Percentiles rank a stretch among this genome's conserved stretches.
Evolutionary conservation across 2,329 filamentous ascomycete species (phyloP).

Genomic region (Venturia asperata): DNA sequence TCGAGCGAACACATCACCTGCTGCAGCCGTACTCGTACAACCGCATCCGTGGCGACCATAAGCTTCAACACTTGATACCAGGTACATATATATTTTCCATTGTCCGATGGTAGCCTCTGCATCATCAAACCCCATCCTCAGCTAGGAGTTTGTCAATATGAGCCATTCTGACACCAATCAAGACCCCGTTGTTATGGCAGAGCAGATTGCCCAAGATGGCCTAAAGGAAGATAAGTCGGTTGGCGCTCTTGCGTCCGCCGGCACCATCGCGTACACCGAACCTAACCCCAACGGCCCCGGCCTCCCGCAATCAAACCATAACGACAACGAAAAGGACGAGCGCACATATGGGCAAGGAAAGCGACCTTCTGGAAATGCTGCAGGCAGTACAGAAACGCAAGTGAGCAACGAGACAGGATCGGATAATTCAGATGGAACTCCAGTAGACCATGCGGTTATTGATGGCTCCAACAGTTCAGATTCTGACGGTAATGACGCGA

Average conservation of each 20-base stretch:
- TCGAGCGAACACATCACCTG: conserved; percentile 8
- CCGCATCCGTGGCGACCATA: conserved; percentile 14
- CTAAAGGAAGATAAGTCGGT: conserved; percentile 64
- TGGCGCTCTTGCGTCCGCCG: conserved; percentile 41
- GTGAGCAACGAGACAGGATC: conserved; percentile 41
- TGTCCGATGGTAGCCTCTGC: neutral
- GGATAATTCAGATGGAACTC: conserved; percentile 36
- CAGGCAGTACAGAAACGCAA: conserved; percentile 12
- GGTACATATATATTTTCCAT: conserved; percentile 12
- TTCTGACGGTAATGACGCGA: conserved; percentile 60
- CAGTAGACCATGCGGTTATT: conserved; percentile 53
- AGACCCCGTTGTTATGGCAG: conserved; percentile 62
- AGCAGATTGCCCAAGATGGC: conserved; percentile 63
- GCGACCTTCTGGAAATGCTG: neutral
- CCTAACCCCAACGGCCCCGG: neutral
- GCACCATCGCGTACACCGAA: conserved; percentile 16
- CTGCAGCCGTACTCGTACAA: neutral
- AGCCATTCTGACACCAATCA: conserved; percentile 31
- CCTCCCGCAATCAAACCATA: neutral
- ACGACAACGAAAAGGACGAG: neutral
- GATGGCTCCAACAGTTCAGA: conserved; percentile 70
- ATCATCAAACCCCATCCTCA: conserved; percentile 22
- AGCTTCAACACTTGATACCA: conserved; percentile 16
- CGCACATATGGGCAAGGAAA: neutral
- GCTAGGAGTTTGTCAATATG: conserved; percentile 19